Evolutionary conservation across 768 basidiomycete genomes (phyloP).

Genomic region (Lentinula lateritia): DNA sequence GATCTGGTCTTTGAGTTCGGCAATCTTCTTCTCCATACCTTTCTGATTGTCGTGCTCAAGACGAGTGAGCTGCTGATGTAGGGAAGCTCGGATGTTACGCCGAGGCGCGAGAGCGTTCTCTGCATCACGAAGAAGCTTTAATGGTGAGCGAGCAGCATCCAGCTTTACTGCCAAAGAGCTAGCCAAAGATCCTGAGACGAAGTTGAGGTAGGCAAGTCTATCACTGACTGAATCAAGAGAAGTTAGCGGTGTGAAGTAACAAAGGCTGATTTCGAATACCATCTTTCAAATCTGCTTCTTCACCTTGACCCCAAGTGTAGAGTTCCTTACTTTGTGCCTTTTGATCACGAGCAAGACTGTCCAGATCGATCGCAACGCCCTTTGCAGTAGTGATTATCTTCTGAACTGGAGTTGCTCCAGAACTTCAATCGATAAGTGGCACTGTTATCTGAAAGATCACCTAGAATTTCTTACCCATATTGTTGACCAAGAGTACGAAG

Average conservation of each 20-base stretch:
- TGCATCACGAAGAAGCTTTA: slow-evolving; percentile 70
- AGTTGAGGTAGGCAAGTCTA: slow-evolving; percentile 78
- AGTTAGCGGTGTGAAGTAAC: not conserved
- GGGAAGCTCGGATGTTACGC: slow-evolving; percentile 49
- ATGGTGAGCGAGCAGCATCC: slow-evolving; percentile 55
- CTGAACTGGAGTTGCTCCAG: slow-evolving; percentile 55
- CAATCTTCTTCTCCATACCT: slow-evolving; percentile 60
- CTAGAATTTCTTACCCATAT: slow-evolving; percentile 35
- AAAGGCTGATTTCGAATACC: slow-evolving; percentile 31
- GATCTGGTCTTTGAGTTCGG: slow-evolving; percentile 68
- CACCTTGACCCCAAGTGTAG: slow-evolving; percentile 77
- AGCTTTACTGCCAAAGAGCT: slow-evolving; percentile 55
- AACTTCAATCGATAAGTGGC: slow-evolving; percentile 22
- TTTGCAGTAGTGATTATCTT: slow-evolving; percentile 77
- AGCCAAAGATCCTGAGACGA: slow-evolving; percentile 65
- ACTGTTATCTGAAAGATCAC: slow-evolving; percentile 7
- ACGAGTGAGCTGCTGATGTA: slow-evolving; percentile 57
- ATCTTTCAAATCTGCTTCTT: slow-evolving; percentile 70
- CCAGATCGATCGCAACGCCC: slow-evolving; percentile 71
- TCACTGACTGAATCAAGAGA: slow-evolving; percentile 53
- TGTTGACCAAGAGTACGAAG: slow-evolving; percentile 70
- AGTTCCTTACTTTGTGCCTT: slow-evolving; percentile 80
- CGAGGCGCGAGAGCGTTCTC: slow-evolving; percentile 58
- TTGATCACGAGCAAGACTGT: slow-evolving; percentile 57
- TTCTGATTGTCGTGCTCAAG: slow-evolving; percentile 64